Evolutionary conservation across 1,284 basidiomycete species (phyloP).

Genomic region (Tetrapyrgos nigripes): DNA sequence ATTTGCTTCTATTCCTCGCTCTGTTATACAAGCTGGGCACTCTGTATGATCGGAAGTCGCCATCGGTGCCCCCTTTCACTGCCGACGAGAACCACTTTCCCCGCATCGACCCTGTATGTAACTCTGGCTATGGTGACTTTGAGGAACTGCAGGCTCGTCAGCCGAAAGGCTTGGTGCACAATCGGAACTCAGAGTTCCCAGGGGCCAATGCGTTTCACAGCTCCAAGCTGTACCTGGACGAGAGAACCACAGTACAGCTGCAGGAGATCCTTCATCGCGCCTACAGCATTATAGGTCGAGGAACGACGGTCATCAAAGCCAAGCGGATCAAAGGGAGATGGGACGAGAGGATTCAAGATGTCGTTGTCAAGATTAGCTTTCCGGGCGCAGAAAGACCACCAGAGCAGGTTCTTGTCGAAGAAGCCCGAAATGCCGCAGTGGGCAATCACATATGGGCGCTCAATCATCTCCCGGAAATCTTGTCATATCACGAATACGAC

Average conservation of each 20-base stretch:
- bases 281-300: constrained; percentile 2
- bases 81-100: too few species aligned
- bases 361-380: constrained; percentile 6
- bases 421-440: not conserved
- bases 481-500: not conserved
- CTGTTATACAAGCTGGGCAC: not conserved
- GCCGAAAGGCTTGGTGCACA: not conserved
- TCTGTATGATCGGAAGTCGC: not conserved
- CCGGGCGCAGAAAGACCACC: not conserved
- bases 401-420: not conserved
- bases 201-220: not conserved
- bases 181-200: too few species aligned
- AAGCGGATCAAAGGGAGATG: not conserved
- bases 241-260: not conserved
- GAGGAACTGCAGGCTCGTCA: not conserved
- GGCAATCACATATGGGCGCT: not conserved
- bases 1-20: not conserved
- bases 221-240: not conserved
- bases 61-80: too few species aligned
- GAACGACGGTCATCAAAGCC: not conserved
- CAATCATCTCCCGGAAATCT: not conserved
- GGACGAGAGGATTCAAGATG: not conserved
- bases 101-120: too few species aligned
- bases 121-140: not conserved
- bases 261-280: not conserved